Evolutionary conservation across 331 rosid genomes (phyloP).

Genomic region (Quercus phellos): DNA sequence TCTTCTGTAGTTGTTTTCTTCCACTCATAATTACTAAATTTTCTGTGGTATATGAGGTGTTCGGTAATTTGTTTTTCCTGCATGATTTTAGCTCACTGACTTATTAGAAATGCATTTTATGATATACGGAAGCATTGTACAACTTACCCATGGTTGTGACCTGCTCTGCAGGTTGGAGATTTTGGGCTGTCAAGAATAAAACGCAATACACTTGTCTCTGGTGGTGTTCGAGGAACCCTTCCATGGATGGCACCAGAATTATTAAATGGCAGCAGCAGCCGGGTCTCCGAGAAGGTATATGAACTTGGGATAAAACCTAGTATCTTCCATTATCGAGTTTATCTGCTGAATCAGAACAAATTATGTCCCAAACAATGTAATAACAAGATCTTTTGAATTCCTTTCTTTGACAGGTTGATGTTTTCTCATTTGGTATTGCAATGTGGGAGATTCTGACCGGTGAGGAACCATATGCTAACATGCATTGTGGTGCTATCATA

Average conservation of each 20-base stretch:
- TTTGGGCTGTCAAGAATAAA: conserved; percentile 90
- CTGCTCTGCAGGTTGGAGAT: conserved; percentile 70
- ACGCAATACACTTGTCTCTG: conserved; percentile 81
- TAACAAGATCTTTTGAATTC: conserved; percentile 1
- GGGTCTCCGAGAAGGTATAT: conserved; percentile 89
- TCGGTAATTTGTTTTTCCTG: background rate
- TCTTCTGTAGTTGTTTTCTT: background rate
- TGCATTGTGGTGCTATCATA: conserved; percentile 96
- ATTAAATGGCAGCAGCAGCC: conserved; percentile 67
- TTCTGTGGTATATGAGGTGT: background rate
- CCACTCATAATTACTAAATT: background rate
- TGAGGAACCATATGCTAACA: conserved; percentile 88
- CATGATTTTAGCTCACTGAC: background rate
- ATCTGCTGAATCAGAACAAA: background rate
- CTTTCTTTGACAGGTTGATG: conserved; percentile 60
- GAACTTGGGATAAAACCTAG: background rate
- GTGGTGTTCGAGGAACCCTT: conserved; percentile 98
- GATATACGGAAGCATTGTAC: background rate
- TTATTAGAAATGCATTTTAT: background rate
- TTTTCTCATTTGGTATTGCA: conserved; percentile 84
- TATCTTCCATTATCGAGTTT: background rate
- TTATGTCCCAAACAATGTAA: background rate
- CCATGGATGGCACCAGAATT: conserved; percentile 99
- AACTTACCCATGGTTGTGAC: conserved; percentile 14
- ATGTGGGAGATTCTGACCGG: conserved; percentile 98